These are phyloP conservation scores for Rutstroemia sydowiana DNA, from an alignment of 2,329 filamentous ascomycete species.

Conservation along the genomic window DNA sequence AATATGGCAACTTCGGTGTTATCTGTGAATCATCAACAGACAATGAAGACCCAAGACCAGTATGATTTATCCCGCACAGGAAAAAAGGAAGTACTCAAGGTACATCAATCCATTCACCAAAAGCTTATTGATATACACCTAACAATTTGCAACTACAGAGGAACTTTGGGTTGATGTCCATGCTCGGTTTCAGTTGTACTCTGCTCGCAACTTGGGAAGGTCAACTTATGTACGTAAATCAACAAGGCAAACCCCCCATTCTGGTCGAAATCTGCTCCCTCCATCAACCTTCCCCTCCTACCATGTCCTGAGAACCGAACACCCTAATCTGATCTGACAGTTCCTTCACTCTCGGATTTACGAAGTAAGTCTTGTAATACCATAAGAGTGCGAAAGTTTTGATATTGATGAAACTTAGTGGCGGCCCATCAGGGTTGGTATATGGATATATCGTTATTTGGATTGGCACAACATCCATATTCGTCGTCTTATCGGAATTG, in stretches of 20 bases:
- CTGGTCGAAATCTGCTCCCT: background rate
- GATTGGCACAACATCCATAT: conserved; percentile 20
- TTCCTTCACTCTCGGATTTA: background rate
- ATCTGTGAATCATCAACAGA: background rate
- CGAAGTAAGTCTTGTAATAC: background rate
- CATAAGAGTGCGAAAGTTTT: background rate
- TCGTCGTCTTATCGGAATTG: conserved; percentile 4
- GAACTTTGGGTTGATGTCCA: conserved; percentile 34
- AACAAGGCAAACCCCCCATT: conserved; percentile 34
- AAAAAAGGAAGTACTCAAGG: background rate
- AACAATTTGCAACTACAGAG: conserved; percentile 17
- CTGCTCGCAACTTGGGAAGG: conserved; percentile 38
- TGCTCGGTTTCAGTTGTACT: conserved; percentile 35
- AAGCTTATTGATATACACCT: background rate
- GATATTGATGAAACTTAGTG: background rate
- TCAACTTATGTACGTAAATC: conserved; percentile 17
- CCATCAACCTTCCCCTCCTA: background rate
- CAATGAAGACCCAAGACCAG: background rate
- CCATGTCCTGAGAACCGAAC: background rate
- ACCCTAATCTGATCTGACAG: background rate
- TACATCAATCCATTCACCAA: background rate
- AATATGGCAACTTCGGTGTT: no score
- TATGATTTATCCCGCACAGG: background rate
- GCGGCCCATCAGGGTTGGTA: conserved; percentile 29
- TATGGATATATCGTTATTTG: conserved; percentile 29